Evolutionary conservation across 1,284 basidiomycete genomes (phyloP).

Genomic region (Ganoderma lucidum): DNA sequence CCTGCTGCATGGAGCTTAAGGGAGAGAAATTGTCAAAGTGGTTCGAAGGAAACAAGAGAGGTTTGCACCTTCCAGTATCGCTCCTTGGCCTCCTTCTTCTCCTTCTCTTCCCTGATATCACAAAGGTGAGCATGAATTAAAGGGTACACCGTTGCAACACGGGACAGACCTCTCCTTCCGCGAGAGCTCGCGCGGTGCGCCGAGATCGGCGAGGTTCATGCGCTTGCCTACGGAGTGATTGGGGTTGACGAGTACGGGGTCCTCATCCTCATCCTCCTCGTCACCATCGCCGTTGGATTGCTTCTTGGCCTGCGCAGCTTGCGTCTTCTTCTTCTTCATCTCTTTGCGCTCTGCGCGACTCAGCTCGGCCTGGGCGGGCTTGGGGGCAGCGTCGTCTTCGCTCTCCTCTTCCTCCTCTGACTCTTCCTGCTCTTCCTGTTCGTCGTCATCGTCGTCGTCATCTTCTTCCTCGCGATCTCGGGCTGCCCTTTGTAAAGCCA

Average conservation of each 20-base stretch:
- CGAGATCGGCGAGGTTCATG: slow-evolving; percentile 38
- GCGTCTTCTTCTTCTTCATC: slow-evolving; percentile 38
- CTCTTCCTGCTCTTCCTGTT: slow-evolving; percentile 8
- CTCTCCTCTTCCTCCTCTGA: slow-evolving; percentile 6
- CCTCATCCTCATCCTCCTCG: slow-evolving; percentile 43
- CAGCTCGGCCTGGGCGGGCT: slow-evolving; percentile 7
- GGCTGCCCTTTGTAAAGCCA: not conserved
- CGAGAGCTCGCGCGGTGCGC: slow-evolving; percentile 38
- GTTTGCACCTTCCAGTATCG: slow-evolving; percentile 79
- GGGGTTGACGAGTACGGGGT: slow-evolving; percentile 42
- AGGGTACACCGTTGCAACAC: not conserved
- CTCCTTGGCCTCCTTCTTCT: slow-evolving; percentile 89
- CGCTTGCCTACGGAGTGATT: slow-evolving; percentile 42
- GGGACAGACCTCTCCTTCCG: slow-evolving; percentile 38
- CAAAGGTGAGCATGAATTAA: not conserved
- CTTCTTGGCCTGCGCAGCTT: slow-evolving; percentile 35
- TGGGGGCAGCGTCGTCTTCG: slow-evolving; percentile 4
- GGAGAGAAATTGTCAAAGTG: not conserved
- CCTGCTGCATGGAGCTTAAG: slow-evolving; percentile 73
- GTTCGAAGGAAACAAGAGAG: not conserved
- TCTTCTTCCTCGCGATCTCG: slow-evolving; percentile 13
- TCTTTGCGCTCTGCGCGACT: slow-evolving; percentile 10
- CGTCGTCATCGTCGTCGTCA: slow-evolving; percentile 7
- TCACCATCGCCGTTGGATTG: slow-evolving; percentile 31
- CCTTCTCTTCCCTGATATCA: slow-evolving; percentile 78